Conservation (phyloP, 352 stramenopile genomes). For the Blastocystis hominis region DNA sequence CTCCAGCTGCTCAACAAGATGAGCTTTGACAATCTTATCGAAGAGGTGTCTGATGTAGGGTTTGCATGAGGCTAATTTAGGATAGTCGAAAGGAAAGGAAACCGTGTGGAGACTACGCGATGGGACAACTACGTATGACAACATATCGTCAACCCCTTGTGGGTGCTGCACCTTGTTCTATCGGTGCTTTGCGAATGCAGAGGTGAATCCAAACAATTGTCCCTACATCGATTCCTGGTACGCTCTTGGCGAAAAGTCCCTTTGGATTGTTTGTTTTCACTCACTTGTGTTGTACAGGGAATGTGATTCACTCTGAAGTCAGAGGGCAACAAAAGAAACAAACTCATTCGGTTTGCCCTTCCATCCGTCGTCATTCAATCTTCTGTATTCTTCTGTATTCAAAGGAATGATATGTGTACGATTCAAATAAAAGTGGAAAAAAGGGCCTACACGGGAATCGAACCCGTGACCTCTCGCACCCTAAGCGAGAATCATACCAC, state of each 20-base stretch:
- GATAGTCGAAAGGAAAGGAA: slow-evolving; percentile 10
- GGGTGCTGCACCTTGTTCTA: slow-evolving; percentile 39
- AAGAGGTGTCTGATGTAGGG: slow-evolving; percentile 12
- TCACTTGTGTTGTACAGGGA: too few species aligned
- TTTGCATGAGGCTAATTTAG: neutral
- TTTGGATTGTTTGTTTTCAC: slow-evolving; percentile 23
- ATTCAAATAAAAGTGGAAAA: neutral
- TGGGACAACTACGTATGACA: slow-evolving; percentile 30
- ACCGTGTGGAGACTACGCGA: slow-evolving; percentile 26
- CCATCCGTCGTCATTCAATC: too few species aligned
- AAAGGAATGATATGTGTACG: neutral
- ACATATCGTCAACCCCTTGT: slow-evolving; percentile 33
- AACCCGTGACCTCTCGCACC: slow-evolving; percentile 58
- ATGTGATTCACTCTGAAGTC: too few species aligned
- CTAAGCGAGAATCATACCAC: slow-evolving; percentile 59
- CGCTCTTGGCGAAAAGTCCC: slow-evolving; percentile 24
- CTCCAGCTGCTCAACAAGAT: slow-evolving; percentile 50
- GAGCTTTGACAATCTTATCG: slow-evolving; percentile 47
- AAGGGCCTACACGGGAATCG: slow-evolving; percentile 58
- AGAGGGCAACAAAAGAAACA: too few species aligned
- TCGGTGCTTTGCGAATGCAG: slow-evolving; percentile 39
- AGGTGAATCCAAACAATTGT: slow-evolving; percentile 49
- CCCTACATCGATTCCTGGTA: slow-evolving; percentile 57
- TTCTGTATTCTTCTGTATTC: too few species aligned
- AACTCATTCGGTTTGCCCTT: too few species aligned